phyloP scores from a whole-genome alignment of 164 flowering plant species.

The Aristolochia contorta region DNA sequence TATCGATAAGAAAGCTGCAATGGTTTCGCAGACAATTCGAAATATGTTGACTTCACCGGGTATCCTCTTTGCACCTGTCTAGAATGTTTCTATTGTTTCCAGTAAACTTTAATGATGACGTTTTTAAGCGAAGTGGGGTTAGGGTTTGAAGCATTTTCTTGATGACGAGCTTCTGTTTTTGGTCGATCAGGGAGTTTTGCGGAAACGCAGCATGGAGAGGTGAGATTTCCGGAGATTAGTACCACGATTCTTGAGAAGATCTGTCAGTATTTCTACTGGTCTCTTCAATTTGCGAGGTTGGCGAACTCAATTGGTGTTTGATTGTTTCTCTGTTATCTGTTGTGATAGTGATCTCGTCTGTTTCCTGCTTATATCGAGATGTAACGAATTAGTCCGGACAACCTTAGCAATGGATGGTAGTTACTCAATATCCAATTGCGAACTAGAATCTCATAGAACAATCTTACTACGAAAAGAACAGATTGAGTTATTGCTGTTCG shows the following conservation, averaged over 20 bases:
- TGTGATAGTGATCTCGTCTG: background rate
- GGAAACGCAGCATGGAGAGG: slow-evolving; percentile 69
- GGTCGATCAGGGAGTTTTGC: slow-evolving; percentile 56
- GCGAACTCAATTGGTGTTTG: background rate
- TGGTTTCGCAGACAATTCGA: slow-evolving; percentile 95
- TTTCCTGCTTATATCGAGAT: too few species aligned
- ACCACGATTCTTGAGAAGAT: slow-evolving; percentile 86
- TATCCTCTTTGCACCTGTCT: slow-evolving; percentile 4
- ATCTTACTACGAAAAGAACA: too few species aligned
- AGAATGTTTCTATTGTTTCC: background rate
- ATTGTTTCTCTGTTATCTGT: background rate
- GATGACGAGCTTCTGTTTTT: background rate
- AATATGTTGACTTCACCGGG: slow-evolving; percentile 99
- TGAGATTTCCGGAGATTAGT: slow-evolving; percentile 89
- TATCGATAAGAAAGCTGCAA: slow-evolving; percentile 84
- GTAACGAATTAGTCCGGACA: too few species aligned
- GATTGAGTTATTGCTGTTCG: too few species aligned
- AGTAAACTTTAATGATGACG: background rate
- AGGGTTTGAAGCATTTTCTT: slow-evolving; percentile 1
- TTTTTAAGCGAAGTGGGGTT: background rate
- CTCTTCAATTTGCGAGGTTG: slow-evolving; percentile 80
- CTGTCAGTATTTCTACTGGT: slow-evolving; percentile 96
- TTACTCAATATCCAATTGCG: too few species aligned
- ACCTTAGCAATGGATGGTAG: too few species aligned
- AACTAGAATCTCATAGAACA: too few species aligned